Base-by-base conservation (phyloP, 257 asterid genomes). In the Thymus quinquecostatus region DNA sequence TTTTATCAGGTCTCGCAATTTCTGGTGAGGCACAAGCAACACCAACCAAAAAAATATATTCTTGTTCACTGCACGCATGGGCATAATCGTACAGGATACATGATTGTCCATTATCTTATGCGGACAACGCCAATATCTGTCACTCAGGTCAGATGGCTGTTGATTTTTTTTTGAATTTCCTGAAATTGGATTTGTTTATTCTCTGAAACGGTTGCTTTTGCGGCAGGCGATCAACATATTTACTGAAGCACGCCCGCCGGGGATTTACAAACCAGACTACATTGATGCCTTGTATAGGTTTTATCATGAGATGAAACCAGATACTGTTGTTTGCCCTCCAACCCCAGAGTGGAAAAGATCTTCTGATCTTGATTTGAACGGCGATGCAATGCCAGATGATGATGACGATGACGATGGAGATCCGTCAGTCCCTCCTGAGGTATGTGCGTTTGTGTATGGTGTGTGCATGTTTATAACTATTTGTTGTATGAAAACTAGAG, bases 11-110 rank as follows among this genome's bases (percentile, higher is more conserved):
- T 95, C 40, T 79, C 83, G 59, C 97, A 88, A 77, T 95, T 92
- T 80, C 83, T 89, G 80, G 74, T 81, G 36, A 86, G 98, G 60
- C 98, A 92, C 57, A 92, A 85, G 82, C 91, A 78, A 43, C 66
- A 85, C 81, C 91, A 78, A 43, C 66, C 85, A 3, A 92, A 88
- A 79, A 95, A 92, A 71, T 74, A 84, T 78, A 84, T 95, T 81
- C 86, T 95, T 78, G 96, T 92, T 48, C 99, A 95, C 74, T 95
- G 99, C 85, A 95, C 99, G 0, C 99, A 95, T 81, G 99, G 99
- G 75, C 98, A 95, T 78, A 95, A 95, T 73, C 97, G 98, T 66
- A 95, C 99, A 47, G 99, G 99, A 77, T 95, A 78, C 81, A 95
- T 95, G 99, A 88, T 92, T 47, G 78, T 87, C 78, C 98, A 95